Evolutionary conservation across 495 filamentous ascomycete genomes (phyloP).

Genomic region (Neurospora sp.): DNA sequence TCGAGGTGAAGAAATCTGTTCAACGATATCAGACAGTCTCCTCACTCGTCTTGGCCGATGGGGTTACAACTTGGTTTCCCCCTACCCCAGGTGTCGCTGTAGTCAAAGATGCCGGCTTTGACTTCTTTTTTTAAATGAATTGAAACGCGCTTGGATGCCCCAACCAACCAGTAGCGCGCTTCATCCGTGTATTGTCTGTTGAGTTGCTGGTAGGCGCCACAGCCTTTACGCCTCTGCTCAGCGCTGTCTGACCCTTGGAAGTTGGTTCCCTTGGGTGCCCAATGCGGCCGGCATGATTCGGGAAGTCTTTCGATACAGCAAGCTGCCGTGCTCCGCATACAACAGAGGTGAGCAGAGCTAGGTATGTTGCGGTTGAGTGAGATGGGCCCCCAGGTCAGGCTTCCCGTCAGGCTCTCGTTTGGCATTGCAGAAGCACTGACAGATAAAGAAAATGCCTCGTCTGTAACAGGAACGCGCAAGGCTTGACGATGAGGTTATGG

Average conservation of each 20-base stretch:
- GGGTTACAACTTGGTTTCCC: neutral
- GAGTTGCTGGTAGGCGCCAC: conserved; percentile 6
- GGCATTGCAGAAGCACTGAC: neutral
- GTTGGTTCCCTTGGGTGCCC: neutral
- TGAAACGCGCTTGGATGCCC: conserved; percentile 20
- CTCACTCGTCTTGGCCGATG: neutral
- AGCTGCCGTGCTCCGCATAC: neutral
- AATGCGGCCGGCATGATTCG: neutral
- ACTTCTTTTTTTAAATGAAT: conserved; percentile 25
- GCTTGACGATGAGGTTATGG: neutral
- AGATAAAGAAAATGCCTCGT: neutral
- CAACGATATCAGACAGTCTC: neutral
- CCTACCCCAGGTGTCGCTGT: neutral
- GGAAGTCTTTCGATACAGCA: neutral
- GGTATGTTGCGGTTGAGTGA: neutral
- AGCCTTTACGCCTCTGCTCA: conserved; percentile 1
- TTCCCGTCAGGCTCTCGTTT: neutral
- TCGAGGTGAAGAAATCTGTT: neutral
- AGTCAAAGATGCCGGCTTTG: conserved; percentile 10
- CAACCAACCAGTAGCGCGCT: conserved; percentile 24
- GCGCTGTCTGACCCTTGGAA: neutral
- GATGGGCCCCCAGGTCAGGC: neutral
- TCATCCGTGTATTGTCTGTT: conserved; percentile 23
- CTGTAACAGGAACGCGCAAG: neutral
- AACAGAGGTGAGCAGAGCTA: neutral